phyloP scores from a whole-genome alignment of 768 basidiomycete species.

The Lactarius vividus region DNA sequence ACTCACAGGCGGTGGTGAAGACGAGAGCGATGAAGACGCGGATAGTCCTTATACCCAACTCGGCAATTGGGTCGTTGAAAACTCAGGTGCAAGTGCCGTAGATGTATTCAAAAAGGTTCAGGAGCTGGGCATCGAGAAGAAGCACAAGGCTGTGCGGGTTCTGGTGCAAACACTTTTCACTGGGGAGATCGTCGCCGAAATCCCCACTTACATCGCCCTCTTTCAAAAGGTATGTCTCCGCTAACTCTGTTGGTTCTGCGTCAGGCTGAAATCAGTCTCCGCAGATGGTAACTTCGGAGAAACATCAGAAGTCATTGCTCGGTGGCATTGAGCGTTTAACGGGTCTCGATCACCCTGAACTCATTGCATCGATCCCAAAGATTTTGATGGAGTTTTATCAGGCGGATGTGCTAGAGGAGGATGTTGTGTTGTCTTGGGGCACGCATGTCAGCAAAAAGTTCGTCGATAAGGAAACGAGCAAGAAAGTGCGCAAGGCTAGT shows the following conservation, averaged over 20 bases:
- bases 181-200: conserved; percentile 61
- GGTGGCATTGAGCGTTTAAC: conserved; percentile 90
- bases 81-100: conserved; percentile 53
- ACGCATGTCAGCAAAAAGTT: conserved; percentile 97
- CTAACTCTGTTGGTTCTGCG: conserved; percentile 8
- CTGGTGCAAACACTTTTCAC: conserved; percentile 85
- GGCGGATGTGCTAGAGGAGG: conserved; percentile 88
- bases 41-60: conserved; percentile 86
- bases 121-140: conserved; percentile 89
- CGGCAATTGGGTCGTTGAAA: conserved; percentile 82
- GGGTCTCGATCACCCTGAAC: conserved; percentile 70
- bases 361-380: conserved; percentile 75
- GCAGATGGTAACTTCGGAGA: conserved; percentile 88
- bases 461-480: conserved; percentile 90
- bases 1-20: conserved; percentile 64
- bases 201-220: conserved; percentile 61
- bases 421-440: conserved; percentile 87
- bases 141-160: conserved; percentile 85
- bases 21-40: conserved; percentile 82
- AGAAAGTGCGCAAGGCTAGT: conserved; percentile 93
- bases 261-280: conserved; percentile 1
- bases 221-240: conserved; percentile 65
- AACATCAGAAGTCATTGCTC: conserved; percentile 90
- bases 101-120: conserved; percentile 86
- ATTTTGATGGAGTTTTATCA: conserved; percentile 95